phyloP scores from a whole-genome alignment of 805 yeast species.

The Zygosaccharomyces kombuchaensis region DNA sequence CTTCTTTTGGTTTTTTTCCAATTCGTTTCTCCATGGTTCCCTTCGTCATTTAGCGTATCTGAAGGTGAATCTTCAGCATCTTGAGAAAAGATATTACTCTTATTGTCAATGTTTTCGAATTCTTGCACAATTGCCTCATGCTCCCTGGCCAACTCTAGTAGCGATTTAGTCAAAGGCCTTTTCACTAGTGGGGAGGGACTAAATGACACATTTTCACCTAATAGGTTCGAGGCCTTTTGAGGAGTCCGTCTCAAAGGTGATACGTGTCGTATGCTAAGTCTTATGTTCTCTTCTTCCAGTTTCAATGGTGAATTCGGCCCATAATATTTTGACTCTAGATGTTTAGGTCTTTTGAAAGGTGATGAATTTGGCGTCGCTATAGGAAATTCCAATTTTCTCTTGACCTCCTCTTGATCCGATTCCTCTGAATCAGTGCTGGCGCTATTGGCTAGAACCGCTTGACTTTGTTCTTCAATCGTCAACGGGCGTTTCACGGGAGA shows the following conservation, averaged over 20 bases:
- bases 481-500: constrained; percentile 27
- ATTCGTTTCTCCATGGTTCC: neutral
- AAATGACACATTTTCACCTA: constrained; percentile 6
- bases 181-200: constrained; percentile 33
- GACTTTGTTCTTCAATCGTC: neutral
- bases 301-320: constrained; percentile 32
- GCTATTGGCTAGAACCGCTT: constrained; percentile 5
- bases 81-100: constrained; percentile 5
- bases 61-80: constrained; percentile 6
- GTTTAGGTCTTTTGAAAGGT: constrained; percentile 14
- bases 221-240: constrained; percentile 4
- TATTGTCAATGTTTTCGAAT: constrained; percentile 20
- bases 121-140: constrained; percentile 29
- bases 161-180: constrained; percentile 23
- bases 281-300: constrained; percentile 35
- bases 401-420: constrained; percentile 7
- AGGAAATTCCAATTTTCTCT: constrained; percentile 20
- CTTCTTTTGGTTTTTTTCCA: constrained; percentile 11
- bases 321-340: constrained; percentile 12
- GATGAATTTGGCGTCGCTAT: constrained; percentile 20
- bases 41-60: constrained; percentile 6
- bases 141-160: constrained; percentile 31
- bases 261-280: constrained; percentile 30
- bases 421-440: constrained; percentile 1
- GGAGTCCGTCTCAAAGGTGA: constrained; percentile 17